Conservation (phyloP, 208 protist genomes). For the Trypanosoma boissoni region DNA sequence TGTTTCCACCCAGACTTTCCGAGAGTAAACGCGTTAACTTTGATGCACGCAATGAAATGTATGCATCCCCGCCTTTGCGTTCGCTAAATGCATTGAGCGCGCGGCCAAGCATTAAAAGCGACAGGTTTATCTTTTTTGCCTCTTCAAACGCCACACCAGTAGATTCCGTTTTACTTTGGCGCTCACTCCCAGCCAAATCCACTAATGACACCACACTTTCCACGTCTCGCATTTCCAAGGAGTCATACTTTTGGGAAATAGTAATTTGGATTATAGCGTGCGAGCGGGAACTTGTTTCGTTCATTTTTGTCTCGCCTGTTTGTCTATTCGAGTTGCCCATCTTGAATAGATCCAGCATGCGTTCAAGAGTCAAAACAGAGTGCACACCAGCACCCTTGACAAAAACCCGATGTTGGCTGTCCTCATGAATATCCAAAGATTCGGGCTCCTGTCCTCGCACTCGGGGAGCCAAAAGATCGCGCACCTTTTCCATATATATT, state of each 20-base stretch:
- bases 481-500: constrained; percentile 59
- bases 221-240: constrained; percentile 43
- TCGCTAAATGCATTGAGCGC: constrained; percentile 85
- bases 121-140: constrained; percentile 90
- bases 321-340: constrained; percentile 51
- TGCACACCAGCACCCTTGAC: constrained; percentile 65
- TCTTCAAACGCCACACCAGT: constrained; percentile 79
- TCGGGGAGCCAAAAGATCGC: constrained; percentile 43
- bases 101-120: constrained; percentile 81
- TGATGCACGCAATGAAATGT: constrained; percentile 66
- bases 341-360: constrained; percentile 59
- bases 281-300: constrained; percentile 86
- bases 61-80: constrained; percentile 50
- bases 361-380: constrained; percentile 58
- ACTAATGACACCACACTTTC: constrained; percentile 60
- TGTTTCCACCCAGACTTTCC: constrained; percentile 59
- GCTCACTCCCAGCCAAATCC: constrained; percentile 78
- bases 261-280: constrained; percentile 97
- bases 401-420: constrained; percentile 38
- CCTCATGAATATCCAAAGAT: constrained; percentile 69
- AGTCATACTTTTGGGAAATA: constrained; percentile 59
- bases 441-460: constrained; percentile 70
- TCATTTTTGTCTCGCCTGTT: constrained; percentile 66
- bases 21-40: constrained; percentile 51
- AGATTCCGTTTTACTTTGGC: constrained; percentile 74